Evolutionary conservation across 2,329 filamentous ascomycete species (phyloP), one percentile per base, ranked within the genome.

Genomic region (Xylaria polymorpha): DNA sequence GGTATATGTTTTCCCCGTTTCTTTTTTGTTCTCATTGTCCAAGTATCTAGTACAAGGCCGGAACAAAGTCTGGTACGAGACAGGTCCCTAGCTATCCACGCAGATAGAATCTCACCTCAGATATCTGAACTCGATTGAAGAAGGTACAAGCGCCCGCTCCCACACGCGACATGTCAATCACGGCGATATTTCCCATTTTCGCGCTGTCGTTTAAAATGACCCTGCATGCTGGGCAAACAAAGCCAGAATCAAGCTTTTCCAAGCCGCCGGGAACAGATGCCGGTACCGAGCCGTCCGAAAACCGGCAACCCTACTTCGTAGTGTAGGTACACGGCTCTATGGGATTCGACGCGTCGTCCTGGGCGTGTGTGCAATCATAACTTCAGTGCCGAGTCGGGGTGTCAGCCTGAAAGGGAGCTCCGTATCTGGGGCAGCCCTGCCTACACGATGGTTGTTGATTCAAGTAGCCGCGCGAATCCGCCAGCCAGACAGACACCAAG

Each of bases 181-280:
- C 50, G 61, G 68, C 56, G 68, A 53, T 69, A 50, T 39, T 43
- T 64, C 37, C 43, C 32, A 35, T 62, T 66, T 41, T 56, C 48
- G 58, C 43, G 58, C 29, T 20, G 37, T 43, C 29, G 37, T 39
- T 41, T 46, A 20, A 44, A 20, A 44, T 35, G n/a, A 64, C 44
- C 64, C 48, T 60, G 53, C 55, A 61, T 58, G 22, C 32, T 41
- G 9, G 39, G 22, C 29, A 50, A 37, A 41, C 43, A 5, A 70
- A 59, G 44, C 53, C 58, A 35, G 53, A 67, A 70, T 64, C 67
- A 70, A 70, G 68, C 68, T 70, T 70, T 67, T 64, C 57, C 61
- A 70, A 67, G 68, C 51, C 60, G n/a, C 43, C 68, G 66, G 68
- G 60, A 59, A 62, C 43, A 70, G 25, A 25, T 70, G 64, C 64